phyloP scores from a whole-genome alignment of 805 yeast species.

The Clavispora fructus region DNA sequence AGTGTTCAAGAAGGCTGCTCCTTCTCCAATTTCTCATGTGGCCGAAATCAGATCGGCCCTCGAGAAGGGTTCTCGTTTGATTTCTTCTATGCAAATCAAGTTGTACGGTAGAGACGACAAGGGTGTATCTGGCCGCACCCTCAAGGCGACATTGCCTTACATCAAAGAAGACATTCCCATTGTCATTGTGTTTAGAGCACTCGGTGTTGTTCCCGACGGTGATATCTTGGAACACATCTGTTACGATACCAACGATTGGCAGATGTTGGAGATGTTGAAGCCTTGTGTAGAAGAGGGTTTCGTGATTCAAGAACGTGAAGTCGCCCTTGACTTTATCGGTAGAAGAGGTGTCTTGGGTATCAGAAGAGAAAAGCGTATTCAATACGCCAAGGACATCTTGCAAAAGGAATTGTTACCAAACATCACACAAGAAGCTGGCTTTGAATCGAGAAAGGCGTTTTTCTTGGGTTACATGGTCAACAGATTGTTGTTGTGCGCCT shows the following conservation, averaged over 20 bases:
- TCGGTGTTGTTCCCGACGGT: conserved; percentile 98
- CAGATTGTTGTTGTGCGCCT: conserved; percentile 87
- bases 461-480: conserved; percentile 98
- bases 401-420: conserved; percentile 96
- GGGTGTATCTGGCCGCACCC: conserved; percentile 68
- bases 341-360: conserved; percentile 97
- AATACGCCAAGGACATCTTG: conserved; percentile 93
- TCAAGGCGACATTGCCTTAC: conserved; percentile 93
- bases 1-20: conserved; percentile 96
- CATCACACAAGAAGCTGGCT: conserved; percentile 95
- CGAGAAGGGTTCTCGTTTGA: conserved; percentile 94
- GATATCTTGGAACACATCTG: conserved; percentile 97
- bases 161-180: conserved; percentile 96
- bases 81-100: conserved; percentile 91
- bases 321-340: conserved; percentile 95
- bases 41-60: conserved; percentile 96
- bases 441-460: conserved; percentile 93
- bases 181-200: conserved; percentile 93
- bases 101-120: conserved; percentile 77
- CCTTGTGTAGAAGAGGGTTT: conserved; percentile 99
- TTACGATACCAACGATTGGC: conserved; percentile 98
- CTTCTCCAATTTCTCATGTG: conserved; percentile 90
- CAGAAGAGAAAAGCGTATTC: conserved; percentile 95
- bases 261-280: conserved; percentile 97
- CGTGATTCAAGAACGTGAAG: conserved; percentile 96